Percentiles rank a stretch among this genome's conserved stretches.
These are phyloP conservation scores for Phytophthora sp. DNA, from an alignment of 352 stramenopile genomes.

Conservation along the genomic window DNA sequence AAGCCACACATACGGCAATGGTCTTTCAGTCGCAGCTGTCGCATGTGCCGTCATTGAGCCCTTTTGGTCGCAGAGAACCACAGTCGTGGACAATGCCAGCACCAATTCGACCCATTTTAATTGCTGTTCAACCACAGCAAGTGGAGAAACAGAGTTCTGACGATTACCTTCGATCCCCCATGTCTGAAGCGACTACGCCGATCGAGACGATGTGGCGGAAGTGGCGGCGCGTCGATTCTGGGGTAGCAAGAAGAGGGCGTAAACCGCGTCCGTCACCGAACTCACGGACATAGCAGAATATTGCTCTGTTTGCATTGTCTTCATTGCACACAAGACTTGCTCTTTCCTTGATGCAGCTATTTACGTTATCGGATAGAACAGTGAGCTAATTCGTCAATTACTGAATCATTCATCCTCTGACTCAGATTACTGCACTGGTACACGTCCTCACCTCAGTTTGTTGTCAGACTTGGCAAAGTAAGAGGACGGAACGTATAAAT, in stretches of 20 bases:
- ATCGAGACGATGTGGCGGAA: constrained; percentile 36
- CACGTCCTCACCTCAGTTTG: constrained; percentile 16
- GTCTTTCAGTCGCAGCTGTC: constrained; percentile 36
- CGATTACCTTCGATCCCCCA: constrained; percentile 1
- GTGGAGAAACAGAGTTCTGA: not conserved
- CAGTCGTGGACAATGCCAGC: constrained; percentile 8
- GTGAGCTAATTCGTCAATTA: not conserved
- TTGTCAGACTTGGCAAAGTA: not conserved
- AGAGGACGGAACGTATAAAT: constrained; percentile 25
- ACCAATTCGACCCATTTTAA: constrained; percentile 3
- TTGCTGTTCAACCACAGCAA: constrained; percentile 1
- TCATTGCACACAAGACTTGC: not conserved
- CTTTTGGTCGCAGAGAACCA: not conserved
- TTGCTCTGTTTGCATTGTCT: not conserved
- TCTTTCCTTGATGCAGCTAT: too few relatives aligned
- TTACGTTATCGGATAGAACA: too few relatives aligned
- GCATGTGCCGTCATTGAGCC: not conserved
- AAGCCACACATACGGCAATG: constrained; percentile 76
- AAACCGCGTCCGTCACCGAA: constrained; percentile 1
- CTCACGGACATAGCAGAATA: not conserved
- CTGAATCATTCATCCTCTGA: constrained; percentile 13
- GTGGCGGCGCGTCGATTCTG: constrained; percentile 31
- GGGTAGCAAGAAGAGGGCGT: constrained; percentile 1
- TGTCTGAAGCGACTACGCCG: constrained; percentile 1
- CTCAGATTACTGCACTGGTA: not conserved